Conservation (phyloP, 148 eudicot genomes). For the Diospyros lotus region DNA sequence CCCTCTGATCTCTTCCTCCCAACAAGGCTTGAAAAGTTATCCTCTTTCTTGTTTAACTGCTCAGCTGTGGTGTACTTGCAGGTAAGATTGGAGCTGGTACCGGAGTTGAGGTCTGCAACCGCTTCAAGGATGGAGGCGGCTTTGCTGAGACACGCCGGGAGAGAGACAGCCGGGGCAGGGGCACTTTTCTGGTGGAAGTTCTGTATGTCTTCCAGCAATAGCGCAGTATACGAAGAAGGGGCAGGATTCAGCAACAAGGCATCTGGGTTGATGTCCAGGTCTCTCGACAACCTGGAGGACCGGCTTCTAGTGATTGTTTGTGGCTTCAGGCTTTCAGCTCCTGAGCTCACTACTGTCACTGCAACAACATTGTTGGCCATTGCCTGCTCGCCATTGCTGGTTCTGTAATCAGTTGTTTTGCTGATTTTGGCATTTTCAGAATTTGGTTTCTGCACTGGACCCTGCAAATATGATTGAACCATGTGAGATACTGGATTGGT, state of each 20-base stretch:
- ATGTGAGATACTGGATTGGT: not conserved
- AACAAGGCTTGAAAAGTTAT: not conserved
- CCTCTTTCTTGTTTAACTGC: too few relatives aligned
- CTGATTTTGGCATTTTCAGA: slow-evolving; percentile 25
- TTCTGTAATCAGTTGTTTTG: slow-evolving; percentile 28
- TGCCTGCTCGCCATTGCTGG: slow-evolving; percentile 21
- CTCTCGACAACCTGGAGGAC: slow-evolving; percentile 81
- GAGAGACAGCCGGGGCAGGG: slow-evolving; percentile 31
- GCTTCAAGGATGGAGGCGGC: slow-evolving; percentile 86
- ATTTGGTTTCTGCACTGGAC: slow-evolving; percentile 37
- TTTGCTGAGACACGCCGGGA: slow-evolving; percentile 67
- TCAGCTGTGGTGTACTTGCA: not conserved
- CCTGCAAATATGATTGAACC: slow-evolving; percentile 1
- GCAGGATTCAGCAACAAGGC: slow-evolving; percentile 40
- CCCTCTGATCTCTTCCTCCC: slow-evolving; percentile 34
- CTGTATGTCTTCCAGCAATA: slow-evolving; percentile 86
- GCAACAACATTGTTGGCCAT: slow-evolving; percentile 21
- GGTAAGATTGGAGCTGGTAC: slow-evolving; percentile 34
- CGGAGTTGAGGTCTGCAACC: slow-evolving; percentile 91
- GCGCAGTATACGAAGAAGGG: slow-evolving; percentile 45
- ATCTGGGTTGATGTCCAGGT: slow-evolving; percentile 70
- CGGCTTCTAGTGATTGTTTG: slow-evolving; percentile 57
- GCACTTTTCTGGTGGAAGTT: slow-evolving; percentile 75
- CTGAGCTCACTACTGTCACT: slow-evolving; percentile 32
- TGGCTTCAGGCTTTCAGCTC: slow-evolving; percentile 46